Evolutionary conservation across 2,329 filamentous ascomycete genomes (phyloP), one percentile per base, ranked within the genome.

Genomic region (Alternaria novae-zelandiae): DNA sequence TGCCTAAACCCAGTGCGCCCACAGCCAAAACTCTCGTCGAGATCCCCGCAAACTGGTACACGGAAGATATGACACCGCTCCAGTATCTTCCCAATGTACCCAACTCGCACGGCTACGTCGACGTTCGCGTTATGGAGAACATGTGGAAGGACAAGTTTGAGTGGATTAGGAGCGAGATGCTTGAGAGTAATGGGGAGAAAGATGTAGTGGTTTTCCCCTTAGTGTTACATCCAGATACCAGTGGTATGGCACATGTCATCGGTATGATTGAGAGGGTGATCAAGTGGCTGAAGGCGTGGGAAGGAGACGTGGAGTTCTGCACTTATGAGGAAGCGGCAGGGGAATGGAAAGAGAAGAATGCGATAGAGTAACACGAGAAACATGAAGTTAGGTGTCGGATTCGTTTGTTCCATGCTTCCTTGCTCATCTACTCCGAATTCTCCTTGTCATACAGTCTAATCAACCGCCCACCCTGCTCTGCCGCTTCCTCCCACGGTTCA

Each of bases 91-190:
- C 83, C 8, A 79, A 84, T 55, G 78, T 78, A 11, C 70, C 80
- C 1, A 89, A 88, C 63, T 85, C 83, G 3, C 83, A 86, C 46
- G 87, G 88, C 1, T 89, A 88, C 70, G 86, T 89, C 1, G 85
- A 86, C 57, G 83, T 85, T 5, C 80, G 83, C 10, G 81, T 86
- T 2, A 83, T 89, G 26, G 87, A 89, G 79, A 81, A 85, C 63
- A 86, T 89, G 80, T 89, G 88, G 88, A 84, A 82, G 68, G 87
- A 88, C 68, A 82, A 86, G 12, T 88, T 89, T 68, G 80, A 85
- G 64, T 90, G 83, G 82, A 78, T 88, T n/a, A 62, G 69, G 44
- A 64, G 64, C 4, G 81, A 83, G 68, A 68, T 81, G 62, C 50
- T 46, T 20, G 74, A 75, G 56, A 74, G 81, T 13, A 75, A 80